Base-by-base conservation (phyloP, 257 asterid species). In the Fraxinus quadrangulata region DNA sequence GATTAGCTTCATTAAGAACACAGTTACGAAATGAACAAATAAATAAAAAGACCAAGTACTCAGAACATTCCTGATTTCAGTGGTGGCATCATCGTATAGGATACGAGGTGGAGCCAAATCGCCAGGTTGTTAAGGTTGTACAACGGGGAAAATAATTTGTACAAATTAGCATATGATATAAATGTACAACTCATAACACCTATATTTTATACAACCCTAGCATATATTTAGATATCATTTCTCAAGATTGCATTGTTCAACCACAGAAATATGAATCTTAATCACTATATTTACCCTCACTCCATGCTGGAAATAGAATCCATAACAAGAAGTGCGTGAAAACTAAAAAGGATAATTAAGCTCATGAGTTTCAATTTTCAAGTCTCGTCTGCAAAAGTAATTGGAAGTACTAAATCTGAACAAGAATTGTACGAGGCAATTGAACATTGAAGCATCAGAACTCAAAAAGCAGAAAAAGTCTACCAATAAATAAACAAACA, bases 121-220 rank as follows among this genome's bases (percentile, higher is more conserved):
- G 76, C 88, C 88, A 59, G 90, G 89, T 56, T 85, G 87, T 72
- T 81, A 87, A 71, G 85, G 74, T 88, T 87, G 87, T 77, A 83
- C 73, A 65, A 66, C 7, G 49, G 75, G 61, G 23, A 76, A 84
- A 24, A 39, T 34, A 6, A 1, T 47, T 75, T 56, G 28, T 11
- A 56, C 67, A 21, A 0, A 56, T 56, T 19, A 56, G 67, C 31
- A 30, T 30, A 30, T 30, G 28, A 56, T 56, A 56, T 56, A 7
- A 56, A 56, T 8, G 3, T n/a, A 56, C 13, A 16, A 21, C 24
- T n/a, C 33, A 31, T 31, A 2, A 31, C 33, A 31, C 33, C 33
- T 31, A 31, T 31, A 31, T 31, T 31, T 31, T 31, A 31, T 31
- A 31, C 67, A 59, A 59, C 6, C 67, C 26, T 21, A 3, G 56